A percentile compares a stretch with the other conserved stretches of the same genome.
Conservation (phyloP, 208 protist genomes). For the Borovskyia barvae region DNA sequence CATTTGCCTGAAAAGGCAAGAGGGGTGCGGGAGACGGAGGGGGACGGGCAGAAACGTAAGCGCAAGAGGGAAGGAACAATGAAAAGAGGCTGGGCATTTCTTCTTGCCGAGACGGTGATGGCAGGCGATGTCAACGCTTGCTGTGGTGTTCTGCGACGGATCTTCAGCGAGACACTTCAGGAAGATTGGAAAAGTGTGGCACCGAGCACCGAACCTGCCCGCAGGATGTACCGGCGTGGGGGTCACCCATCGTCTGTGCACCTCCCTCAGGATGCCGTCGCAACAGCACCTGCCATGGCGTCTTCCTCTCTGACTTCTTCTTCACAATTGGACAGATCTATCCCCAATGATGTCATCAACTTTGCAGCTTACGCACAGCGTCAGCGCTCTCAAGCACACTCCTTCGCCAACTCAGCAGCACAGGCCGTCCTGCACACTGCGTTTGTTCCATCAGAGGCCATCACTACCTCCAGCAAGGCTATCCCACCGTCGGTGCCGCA, state of each 20-base stretch:
- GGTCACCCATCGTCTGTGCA: background rate
- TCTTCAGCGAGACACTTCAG: slow-evolving; percentile 54
- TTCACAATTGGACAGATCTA: background rate
- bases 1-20: too few species aligned
- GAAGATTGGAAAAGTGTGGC: slow-evolving; percentile 1
- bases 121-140: slow-evolving; percentile 79
- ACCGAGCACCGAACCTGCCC: background rate
- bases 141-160: slow-evolving; percentile 70
- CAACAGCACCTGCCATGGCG: background rate
- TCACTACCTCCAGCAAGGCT: background rate
- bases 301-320: slow-evolving; percentile 7
- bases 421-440: slow-evolving; percentile 18
- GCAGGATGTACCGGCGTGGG: background rate
- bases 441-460: slow-evolving; percentile 1
- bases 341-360: slow-evolving; percentile 18
- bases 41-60: too few species aligned
- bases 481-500: background rate
- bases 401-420: slow-evolving; percentile 23
- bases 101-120: slow-evolving; percentile 49
- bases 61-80: too few species aligned
- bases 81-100: slow-evolving; percentile 34
- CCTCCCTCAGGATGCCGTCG: background rate
- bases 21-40: too few species aligned
- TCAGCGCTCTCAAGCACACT: slow-evolving; percentile 23
- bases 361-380: slow-evolving; percentile 22